Evolutionary conservation across 331 rosid genomes (phyloP), one percentile per base, ranked within the genome.

Genomic region (Phaseolus coccineus): DNA sequence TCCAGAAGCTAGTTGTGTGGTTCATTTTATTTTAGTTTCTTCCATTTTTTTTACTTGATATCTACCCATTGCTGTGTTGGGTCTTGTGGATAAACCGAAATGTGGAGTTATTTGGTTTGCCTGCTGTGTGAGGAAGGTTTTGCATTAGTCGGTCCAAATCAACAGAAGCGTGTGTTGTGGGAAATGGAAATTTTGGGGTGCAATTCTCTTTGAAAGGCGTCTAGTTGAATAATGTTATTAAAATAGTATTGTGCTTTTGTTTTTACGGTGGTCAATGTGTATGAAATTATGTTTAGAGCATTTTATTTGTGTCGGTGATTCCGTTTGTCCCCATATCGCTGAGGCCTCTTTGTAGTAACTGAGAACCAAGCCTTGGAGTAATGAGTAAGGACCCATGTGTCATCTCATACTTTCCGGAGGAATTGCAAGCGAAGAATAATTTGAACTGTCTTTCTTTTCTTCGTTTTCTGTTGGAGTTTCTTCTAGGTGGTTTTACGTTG

Each of bases 31-130:
- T 0, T 65, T 42, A 14, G n/a, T 9, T 0, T 53, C 6, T 12
- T 14, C 4, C 33, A 48, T 59, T 31, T 46, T 42, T 3, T 1
- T 31, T 31, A 4, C 37, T 67, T 24, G 56, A 6, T 57, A 2
- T 57, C 14, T 74, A 10, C 56, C 56, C 28, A 15, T 71, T 52
- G 30, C 6, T 55, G 28, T 68, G n/a, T 63, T 39, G 16, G 57
- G 48, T 78, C 28, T 25, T 35, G 72, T 25, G 39, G 81, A 48
- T 31, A 51, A 52, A 37, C 57, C 48, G n/a, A 63, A 42, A 35
- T 68, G 55, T 22, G 56, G 44, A 68, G 81, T 15, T 30, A 12
- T 0, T 16, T n/a, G 6, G 42, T 30, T 61, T n/a, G 8, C 28
- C 47, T 33, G 48, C 42, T 2, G 7, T 16, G 6, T 31, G 50